Evolutionary conservation across 2,329 filamentous ascomycete genomes (phyloP).

Genomic region (Colletotrichum abscissum): DNA sequence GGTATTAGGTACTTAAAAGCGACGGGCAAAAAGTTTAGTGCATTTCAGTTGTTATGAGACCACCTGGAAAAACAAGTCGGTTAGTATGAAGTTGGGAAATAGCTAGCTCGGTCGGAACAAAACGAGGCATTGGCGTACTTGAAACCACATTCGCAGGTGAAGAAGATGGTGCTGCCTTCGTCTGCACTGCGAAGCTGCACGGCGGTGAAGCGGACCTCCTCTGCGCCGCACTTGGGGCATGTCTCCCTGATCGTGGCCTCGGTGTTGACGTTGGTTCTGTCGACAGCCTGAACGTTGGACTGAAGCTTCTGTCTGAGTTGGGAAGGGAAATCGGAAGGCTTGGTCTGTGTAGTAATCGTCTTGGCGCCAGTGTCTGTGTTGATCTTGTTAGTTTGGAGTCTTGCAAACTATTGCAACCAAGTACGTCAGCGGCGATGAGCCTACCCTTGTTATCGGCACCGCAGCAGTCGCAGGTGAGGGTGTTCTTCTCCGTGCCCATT

Average conservation of each 20-base stretch:
- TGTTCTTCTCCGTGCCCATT: slow-evolving; percentile 79
- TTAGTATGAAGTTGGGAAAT: slow-evolving; percentile 39
- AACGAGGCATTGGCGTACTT: slow-evolving; percentile 67
- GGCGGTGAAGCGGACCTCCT: slow-evolving; percentile 86
- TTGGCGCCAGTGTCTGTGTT: slow-evolving; percentile 77
- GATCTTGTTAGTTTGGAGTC: not conserved
- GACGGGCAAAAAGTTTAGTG: slow-evolving; percentile 33
- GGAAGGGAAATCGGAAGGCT: slow-evolving; percentile 90
- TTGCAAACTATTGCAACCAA: not conserved
- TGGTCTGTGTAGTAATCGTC: slow-evolving; percentile 84
- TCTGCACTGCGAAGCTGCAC: slow-evolving; percentile 92
- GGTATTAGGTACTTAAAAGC: slow-evolving; percentile 34
- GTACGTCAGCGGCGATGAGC: slow-evolving; percentile 34
- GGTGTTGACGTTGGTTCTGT: slow-evolving; percentile 80
- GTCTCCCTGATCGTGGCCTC: slow-evolving; percentile 75
- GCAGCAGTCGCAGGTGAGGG: slow-evolving; percentile 87
- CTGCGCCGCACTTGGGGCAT: slow-evolving; percentile 84
- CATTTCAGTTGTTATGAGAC: slow-evolving; percentile 70
- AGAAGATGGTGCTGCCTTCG: slow-evolving; percentile 94
- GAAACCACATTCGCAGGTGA: slow-evolving; percentile 86
- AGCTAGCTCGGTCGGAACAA: not conserved
- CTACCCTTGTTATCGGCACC: slow-evolving; percentile 85
- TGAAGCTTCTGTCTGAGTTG: slow-evolving; percentile 83
- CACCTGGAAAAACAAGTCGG: slow-evolving; percentile 48
- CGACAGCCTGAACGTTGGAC: slow-evolving; percentile 86